Percentiles rank a stretch among this genome's conserved stretches.
These are phyloP conservation scores for Taiwanofungus camphoratus DNA, from an alignment of 1,284 basidiomycete genomes.

Conservation along the genomic window DNA sequence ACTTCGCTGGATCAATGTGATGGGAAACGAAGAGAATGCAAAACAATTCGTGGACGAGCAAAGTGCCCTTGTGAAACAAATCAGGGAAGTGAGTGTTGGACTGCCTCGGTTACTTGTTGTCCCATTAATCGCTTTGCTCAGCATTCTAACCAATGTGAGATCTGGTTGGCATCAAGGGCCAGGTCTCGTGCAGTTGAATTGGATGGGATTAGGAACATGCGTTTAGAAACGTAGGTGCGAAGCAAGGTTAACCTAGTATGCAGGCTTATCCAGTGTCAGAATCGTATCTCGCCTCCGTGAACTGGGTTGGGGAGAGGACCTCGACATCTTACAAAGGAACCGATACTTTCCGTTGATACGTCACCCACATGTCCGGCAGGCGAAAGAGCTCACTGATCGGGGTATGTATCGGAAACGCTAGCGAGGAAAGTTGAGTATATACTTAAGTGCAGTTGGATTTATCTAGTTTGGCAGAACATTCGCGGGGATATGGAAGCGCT, in stretches of 20 bases:
- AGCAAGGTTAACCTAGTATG: too few relatives aligned
- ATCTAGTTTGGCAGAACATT: background rate
- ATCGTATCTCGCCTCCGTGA: background rate
- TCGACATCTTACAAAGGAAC: background rate
- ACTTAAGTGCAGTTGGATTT: too few relatives aligned
- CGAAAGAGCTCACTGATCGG: background rate
- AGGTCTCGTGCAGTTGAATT: background rate
- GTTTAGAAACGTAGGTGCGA: background rate
- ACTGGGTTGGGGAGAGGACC: background rate
- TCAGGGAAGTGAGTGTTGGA: background rate
- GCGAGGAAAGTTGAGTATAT: too few relatives aligned
- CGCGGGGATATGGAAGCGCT: background rate
- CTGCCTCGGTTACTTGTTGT: too few relatives aligned
- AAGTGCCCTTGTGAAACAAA: background rate
- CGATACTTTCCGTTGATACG: background rate
- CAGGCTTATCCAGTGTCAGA: background rate
- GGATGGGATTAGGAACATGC: background rate
- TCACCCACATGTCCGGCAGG: background rate
- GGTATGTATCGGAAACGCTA: too few relatives aligned
- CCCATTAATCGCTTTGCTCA: too few relatives aligned
- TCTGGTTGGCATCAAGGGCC: background rate
- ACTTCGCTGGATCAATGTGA: too few relatives aligned
- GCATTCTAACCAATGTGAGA: background rate
- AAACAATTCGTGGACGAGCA: too few relatives aligned
- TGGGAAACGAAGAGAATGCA: too few relatives aligned